These are phyloP conservation scores for Mycena kentingensis DNA, from an alignment of 768 basidiomycete species.

Conservation along the genomic window DNA sequence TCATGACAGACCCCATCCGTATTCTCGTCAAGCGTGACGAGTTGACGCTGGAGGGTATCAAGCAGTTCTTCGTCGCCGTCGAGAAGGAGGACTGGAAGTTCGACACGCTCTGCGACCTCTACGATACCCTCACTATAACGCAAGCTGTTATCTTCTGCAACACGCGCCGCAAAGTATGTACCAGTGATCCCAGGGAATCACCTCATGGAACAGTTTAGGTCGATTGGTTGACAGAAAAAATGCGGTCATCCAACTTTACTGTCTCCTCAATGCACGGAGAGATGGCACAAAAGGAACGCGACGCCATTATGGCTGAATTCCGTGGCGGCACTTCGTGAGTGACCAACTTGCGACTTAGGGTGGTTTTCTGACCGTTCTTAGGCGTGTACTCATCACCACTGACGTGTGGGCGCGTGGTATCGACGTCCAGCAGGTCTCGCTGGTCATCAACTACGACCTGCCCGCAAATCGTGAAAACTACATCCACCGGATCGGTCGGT, in stretches of 20 bases:
- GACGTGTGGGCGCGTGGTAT: slow-evolving; percentile 98
- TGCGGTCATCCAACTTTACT: slow-evolving; percentile 98
- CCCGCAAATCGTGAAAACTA: slow-evolving; percentile 98
- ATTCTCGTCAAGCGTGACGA: slow-evolving; percentile 99
- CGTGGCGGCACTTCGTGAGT: slow-evolving; percentile 87
- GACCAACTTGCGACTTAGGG: slow-evolving; percentile 12
- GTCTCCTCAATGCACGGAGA: slow-evolving; percentile 96
- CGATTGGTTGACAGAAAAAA: slow-evolving; percentile 98
- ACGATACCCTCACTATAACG: slow-evolving; percentile 97
- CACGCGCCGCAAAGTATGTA: slow-evolving; percentile 86
- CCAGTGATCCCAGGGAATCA: no score
- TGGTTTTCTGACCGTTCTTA: slow-evolving; percentile 34
- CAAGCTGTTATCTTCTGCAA: slow-evolving; percentile 99
- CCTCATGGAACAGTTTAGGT: no score
- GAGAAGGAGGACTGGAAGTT: slow-evolving; percentile 99
- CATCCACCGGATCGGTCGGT: slow-evolving; percentile 99
- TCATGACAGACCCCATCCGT: slow-evolving; percentile 98
- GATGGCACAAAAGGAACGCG: slow-evolving; percentile 94
- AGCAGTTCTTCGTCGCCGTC: slow-evolving; percentile 97
- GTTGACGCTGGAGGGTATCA: slow-evolving; percentile 94
- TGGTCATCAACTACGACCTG: slow-evolving; percentile 96
- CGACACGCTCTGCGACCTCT: slow-evolving; percentile 95
- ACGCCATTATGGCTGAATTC: slow-evolving; percentile 97
- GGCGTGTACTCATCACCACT: slow-evolving; percentile 92
- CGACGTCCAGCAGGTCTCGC: slow-evolving; percentile 96